Evolutionary conservation across 1,139 yeast species (phyloP), one percentile per base, ranked within the genome.

Genomic region (Blastobotrys apis): DNA sequence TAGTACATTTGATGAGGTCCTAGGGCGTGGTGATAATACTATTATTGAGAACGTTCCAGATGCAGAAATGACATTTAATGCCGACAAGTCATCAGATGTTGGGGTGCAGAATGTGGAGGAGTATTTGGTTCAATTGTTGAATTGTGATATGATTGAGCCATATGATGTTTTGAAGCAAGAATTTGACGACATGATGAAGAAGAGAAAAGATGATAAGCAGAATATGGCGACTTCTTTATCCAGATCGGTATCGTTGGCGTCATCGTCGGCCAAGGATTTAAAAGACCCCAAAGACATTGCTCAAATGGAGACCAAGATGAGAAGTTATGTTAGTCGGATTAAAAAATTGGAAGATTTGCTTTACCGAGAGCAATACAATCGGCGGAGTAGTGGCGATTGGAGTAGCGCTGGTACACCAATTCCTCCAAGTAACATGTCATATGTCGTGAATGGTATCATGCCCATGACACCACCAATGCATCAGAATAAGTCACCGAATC

Each of bases 301-400:
- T 13, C 20, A 15, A 16, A 16, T 25, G 27, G 44, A 31, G 41
- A 40, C 30, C 47, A 52, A 10, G 47, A 53, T 59, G 12, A 51
- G 52, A 30, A 57, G 57, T 22, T 60, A 68, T 41, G 66, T 69
- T 48, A 53, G 68, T 21, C 58, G 72, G 23, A 63, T 68, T 39
- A 59, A 67, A 32, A 55, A 66, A 47, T 58, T 70, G 33, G 70
- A 68, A 41, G 65, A 57, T 27, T 59, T 65, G 36, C 57, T 71
- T 30, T 66, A 66, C 32, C 49, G 63, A 8, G 69, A 67, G 45
- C 67, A 63, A 41, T 60, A 45, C 39, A 43, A 47, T n/a, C 45
- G 44, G 9, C 25, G 41, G 6, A 41, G 26, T 5, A 35, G 45
- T 16, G 41, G 41, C 9, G 45, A 42, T 21, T 42, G 45, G 45